A percentile compares a stretch with the other conserved stretches of the same genome.
phyloP scores from a whole-genome alignment of 163 green algal species.

The Volvox carteri region DNA sequence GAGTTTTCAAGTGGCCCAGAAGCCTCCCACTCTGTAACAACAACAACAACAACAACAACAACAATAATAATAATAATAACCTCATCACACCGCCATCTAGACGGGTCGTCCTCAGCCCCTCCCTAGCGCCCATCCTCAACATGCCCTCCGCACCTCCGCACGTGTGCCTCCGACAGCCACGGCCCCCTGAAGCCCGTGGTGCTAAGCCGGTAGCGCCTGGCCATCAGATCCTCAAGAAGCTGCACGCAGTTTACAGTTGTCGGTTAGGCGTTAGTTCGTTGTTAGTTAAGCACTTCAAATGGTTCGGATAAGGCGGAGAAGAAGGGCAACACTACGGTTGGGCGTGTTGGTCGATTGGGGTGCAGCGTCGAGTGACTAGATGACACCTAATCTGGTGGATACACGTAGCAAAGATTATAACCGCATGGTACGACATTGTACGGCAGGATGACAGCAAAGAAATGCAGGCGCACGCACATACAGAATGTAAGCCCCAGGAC shows the following conservation, averaged over 20 bases:
- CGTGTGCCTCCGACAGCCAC: neutral
- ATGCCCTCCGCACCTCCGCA: neutral
- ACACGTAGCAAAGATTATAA: neutral
- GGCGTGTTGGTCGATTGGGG: neutral
- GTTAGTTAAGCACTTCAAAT: neutral
- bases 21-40: neutral
- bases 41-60: neutral
- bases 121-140: neutral
- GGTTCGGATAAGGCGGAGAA: neutral
- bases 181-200: slow-evolving; percentile 23
- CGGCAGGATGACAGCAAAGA: neutral
- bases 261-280: neutral
- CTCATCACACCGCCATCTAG: too few relatives aligned
- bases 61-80: too few relatives aligned
- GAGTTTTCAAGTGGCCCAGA: neutral
- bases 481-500: neutral
- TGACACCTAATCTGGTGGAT: neutral
- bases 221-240: slow-evolving; percentile 30
- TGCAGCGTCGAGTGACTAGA: neutral
- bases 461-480: neutral
- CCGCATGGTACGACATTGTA: neutral
- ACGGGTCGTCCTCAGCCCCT: neutral
- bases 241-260: neutral
- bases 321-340: neutral
- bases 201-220: slow-evolving; percentile 40